Evolutionary conservation across 1,284 basidiomycete species (phyloP).

Genomic region (Trametes sp.): DNA sequence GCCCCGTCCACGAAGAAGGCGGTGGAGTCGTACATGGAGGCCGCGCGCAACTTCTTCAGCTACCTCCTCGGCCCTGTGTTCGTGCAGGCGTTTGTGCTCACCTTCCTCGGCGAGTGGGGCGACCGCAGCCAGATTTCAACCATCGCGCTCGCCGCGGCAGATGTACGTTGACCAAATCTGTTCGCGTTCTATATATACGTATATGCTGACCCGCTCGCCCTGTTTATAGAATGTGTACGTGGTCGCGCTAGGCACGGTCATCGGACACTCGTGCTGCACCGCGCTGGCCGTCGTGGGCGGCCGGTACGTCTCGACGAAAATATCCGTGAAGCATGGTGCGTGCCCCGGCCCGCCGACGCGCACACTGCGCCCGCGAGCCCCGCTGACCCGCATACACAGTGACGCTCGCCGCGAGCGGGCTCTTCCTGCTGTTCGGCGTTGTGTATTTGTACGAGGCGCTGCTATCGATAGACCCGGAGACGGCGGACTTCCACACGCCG

Average conservation of each 20-base stretch:
- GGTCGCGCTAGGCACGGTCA: conserved; percentile 88
- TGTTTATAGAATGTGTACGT: conserved; percentile 70
- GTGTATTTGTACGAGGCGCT: conserved; percentile 81
- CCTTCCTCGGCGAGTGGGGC: conserved; percentile 98
- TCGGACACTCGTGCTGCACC: conserved; percentile 92
- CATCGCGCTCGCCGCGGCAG: conserved; percentile 94
- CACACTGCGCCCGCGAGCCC: background rate
- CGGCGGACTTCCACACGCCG: conserved; percentile 39
- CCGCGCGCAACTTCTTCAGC: conserved; percentile 83
- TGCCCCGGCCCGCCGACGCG: background rate
- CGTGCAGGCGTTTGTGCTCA: conserved; percentile 94
- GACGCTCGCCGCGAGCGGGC: conserved; percentile 81
- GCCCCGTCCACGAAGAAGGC: conserved; percentile 28
- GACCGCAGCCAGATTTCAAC: conserved; percentile 98
- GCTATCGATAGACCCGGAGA: conserved; percentile 44
- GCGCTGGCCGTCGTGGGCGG: conserved; percentile 91
- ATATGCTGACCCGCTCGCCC: conserved; percentile 10
- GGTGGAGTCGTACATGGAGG: conserved; percentile 57
- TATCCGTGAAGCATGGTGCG: conserved; percentile 94
- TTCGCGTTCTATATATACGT: conserved; percentile 16
- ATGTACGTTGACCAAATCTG: conserved; percentile 60
- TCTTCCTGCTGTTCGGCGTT: conserved; percentile 87
- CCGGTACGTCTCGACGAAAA: conserved; percentile 90
- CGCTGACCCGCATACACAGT: conserved; percentile 55
- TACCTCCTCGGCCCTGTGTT: conserved; percentile 92